A percentile compares a stretch with the other conserved stretches of the same genome.
phyloP scores from a whole-genome alignment of 495 filamentous ascomycete genomes.

The Pyrenula aspistea region DNA sequence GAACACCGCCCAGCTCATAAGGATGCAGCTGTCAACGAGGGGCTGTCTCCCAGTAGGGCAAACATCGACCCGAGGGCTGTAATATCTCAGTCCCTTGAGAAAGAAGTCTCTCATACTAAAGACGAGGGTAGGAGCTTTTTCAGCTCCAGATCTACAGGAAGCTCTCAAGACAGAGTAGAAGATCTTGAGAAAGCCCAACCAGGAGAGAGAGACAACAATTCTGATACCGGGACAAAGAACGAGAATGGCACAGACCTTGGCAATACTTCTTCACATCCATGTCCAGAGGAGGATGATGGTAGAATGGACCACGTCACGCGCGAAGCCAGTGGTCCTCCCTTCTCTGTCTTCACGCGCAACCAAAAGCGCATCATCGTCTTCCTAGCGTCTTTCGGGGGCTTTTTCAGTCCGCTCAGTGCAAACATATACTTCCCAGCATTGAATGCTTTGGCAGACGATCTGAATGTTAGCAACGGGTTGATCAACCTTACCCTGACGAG shows the following conservation, averaged over 20 bases:
- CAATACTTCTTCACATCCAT: background rate
- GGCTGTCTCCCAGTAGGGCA: no score
- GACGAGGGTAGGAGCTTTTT: background rate
- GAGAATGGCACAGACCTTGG: background rate
- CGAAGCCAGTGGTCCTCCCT: background rate
- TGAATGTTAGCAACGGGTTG: slow-evolving; percentile 21
- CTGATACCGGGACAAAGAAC: background rate
- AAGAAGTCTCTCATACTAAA: background rate
- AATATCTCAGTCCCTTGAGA: background rate
- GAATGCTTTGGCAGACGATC: slow-evolving; percentile 18
- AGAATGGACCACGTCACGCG: background rate
- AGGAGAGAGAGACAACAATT: background rate
- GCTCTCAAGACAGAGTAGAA: background rate
- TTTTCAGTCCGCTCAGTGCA: background rate
- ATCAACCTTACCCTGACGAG: slow-evolving; percentile 36
- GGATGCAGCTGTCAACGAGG: no score
- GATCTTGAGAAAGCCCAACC: background rate
- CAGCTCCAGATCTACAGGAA: background rate
- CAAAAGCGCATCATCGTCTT: background rate
- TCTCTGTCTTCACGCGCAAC: background rate
- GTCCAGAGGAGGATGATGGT: background rate
- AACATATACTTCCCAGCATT: slow-evolving; percentile 33
- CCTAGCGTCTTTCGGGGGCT: background rate
- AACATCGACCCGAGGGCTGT: no score
- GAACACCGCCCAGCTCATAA: background rate